Evolutionary conservation across 2,329 filamentous ascomycete genomes (phyloP).

Genomic region (Tolypocladium paradoxum): DNA sequence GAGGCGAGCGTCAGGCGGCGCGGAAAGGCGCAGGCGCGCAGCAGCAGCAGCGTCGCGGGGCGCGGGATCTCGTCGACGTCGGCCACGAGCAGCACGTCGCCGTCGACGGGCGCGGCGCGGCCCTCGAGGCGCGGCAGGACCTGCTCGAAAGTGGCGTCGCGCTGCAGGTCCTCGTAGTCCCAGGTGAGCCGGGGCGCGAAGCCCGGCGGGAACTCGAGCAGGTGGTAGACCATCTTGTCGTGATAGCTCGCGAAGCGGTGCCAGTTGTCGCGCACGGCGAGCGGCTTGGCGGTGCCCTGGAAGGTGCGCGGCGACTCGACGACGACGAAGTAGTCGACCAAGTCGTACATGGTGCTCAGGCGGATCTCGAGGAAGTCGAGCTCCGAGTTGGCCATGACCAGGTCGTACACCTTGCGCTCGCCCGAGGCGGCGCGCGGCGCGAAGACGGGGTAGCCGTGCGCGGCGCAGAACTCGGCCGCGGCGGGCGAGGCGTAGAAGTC

Average conservation of each 20-base stretch:
- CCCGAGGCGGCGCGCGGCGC: constrained; percentile 11
- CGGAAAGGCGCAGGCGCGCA: constrained; percentile 42
- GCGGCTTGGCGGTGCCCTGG: constrained; percentile 42
- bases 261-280: constrained; percentile 43
- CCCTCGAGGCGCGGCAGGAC: constrained; percentile 39
- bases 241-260: constrained; percentile 39
- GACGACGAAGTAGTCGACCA: constrained; percentile 56
- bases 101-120: constrained; percentile 27
- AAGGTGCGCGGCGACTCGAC: constrained; percentile 50
- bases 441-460: constrained; percentile 22
- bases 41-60: constrained; percentile 34
- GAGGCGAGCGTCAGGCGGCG: constrained; percentile 40
- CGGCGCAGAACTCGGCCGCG: constrained; percentile 15
- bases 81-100: constrained; percentile 48
- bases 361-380: constrained; percentile 57
- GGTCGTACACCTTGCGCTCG: constrained; percentile 31
- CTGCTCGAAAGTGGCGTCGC: constrained; percentile 47
- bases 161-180: constrained; percentile 40
- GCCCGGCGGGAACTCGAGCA: constrained; percentile 33
- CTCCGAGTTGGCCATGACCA: constrained; percentile 52
- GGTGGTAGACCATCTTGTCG: constrained; percentile 50
- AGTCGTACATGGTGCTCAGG: constrained; percentile 43
- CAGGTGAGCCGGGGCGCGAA: constrained; percentile 29
- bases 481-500: constrained; percentile 1
- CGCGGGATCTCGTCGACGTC: constrained; percentile 53